Conservation (phyloP, 352 stramenopile species). For the Pythium sukuiense region DNA sequence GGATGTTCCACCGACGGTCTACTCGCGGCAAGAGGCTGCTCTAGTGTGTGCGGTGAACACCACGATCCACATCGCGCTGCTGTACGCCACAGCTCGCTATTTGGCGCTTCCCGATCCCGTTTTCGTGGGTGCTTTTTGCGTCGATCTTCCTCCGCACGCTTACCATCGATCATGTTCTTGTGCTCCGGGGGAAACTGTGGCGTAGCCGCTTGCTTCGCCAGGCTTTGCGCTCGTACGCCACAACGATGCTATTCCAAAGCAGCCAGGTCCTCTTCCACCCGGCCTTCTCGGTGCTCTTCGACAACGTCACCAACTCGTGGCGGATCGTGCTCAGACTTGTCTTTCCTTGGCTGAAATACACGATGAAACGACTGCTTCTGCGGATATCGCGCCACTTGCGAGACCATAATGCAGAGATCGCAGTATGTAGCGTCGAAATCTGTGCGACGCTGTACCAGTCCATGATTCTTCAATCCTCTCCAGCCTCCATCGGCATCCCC, state of each 20-base stretch:
- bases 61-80: not conserved
- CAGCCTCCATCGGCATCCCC: not conserved
- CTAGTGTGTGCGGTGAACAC: conserved; percentile 5
- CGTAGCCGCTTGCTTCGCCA: not conserved
- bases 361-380: conserved; percentile 5
- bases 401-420: conserved; percentile 12
- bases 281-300: conserved; percentile 18
- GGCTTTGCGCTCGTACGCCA: not conserved
- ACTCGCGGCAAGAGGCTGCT: conserved; percentile 9
- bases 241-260: conserved; percentile 10
- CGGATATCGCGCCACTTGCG: not conserved
- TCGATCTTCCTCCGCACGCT: not conserved
- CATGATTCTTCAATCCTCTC: conserved; percentile 13
- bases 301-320: not conserved
- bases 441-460: conserved; percentile 16
- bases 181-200: conserved; percentile 10
- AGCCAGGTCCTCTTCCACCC: conserved; percentile 22
- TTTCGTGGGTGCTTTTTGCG: conserved; percentile 7
- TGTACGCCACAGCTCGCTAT: not conserved
- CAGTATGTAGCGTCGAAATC: conserved; percentile 18
- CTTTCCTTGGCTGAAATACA: conserved; percentile 17
- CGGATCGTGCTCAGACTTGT: conserved; percentile 9
- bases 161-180: conserved; percentile 5
- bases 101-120: conserved; percentile 23
- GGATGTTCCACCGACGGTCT: conserved; percentile 2